Conservation (phyloP, 164 flowering plant species). For the Buxus sempervirens region DNA sequence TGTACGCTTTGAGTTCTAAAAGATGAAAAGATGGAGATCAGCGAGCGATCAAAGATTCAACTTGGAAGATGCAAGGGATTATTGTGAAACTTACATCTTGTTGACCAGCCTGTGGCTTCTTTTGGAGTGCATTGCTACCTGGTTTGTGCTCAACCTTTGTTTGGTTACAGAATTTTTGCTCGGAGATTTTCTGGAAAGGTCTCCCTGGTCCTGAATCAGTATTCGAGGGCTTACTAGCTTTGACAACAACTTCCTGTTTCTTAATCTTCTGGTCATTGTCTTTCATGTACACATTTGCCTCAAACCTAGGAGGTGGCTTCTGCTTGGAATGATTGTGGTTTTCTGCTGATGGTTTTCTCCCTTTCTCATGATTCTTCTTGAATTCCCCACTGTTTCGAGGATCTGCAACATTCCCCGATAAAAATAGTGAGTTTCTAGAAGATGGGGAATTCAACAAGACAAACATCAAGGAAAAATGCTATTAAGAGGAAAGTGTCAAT, state of each 20-base stretch:
- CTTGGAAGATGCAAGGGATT: not conserved
- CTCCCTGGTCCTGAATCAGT: slow-evolving; percentile 48
- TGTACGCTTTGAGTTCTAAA: slow-evolving; percentile 39
- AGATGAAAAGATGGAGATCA: slow-evolving; percentile 10
- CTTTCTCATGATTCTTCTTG: slow-evolving; percentile 44
- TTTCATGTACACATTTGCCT: slow-evolving; percentile 20
- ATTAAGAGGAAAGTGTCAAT: slow-evolving; percentile 8
- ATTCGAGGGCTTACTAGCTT: slow-evolving; percentile 39
- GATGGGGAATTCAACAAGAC: slow-evolving; percentile 29
- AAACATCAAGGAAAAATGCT: slow-evolving; percentile 25
- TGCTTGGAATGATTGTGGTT: slow-evolving; percentile 24
- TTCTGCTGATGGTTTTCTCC: slow-evolving; percentile 31
- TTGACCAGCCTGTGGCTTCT: slow-evolving; percentile 32
- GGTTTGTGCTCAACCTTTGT: slow-evolving; percentile 33
- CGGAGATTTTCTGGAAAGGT: slow-evolving; percentile 35
- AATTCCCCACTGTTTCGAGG: slow-evolving; percentile 52
- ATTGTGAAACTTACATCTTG: slow-evolving; percentile 38
- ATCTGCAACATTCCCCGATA: slow-evolving; percentile 49
- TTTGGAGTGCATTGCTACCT: slow-evolving; percentile 29
- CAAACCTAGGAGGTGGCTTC: slow-evolving; percentile 25
- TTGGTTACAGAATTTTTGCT: slow-evolving; percentile 28
- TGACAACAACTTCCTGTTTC: slow-evolving; percentile 34
- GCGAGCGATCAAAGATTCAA: not conserved
- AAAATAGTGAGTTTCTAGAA: slow-evolving; percentile 19
- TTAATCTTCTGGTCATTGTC: slow-evolving; percentile 31